Percentiles rank a stretch among this genome's conserved stretches.
Conservation (phyloP, 306 rosid genomes). For the Cicer judaicum region DNA sequence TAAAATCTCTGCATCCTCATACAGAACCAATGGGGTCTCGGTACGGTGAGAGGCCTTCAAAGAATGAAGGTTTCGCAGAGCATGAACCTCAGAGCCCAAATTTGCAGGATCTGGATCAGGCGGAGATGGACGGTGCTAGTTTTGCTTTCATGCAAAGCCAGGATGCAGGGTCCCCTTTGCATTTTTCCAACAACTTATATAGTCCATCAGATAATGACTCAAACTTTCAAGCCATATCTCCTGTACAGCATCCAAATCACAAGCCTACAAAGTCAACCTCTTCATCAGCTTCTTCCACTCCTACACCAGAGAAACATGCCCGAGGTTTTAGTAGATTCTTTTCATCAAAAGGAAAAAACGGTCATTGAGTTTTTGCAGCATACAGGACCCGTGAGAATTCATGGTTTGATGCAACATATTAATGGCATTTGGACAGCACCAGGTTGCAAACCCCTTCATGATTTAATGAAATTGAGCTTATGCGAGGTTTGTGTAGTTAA, state of each 20-base stretch:
- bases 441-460: constrained; percentile 38
- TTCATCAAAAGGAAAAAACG: constrained; percentile 78
- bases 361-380: constrained; percentile 60
- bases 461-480: constrained; percentile 33
- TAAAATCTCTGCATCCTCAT: constrained; percentile 77
- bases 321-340: constrained; percentile 94
- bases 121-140: constrained; percentile 59
- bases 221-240: constrained; percentile 56
- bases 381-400: constrained; percentile 42
- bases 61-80: constrained; percentile 56
- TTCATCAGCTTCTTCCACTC: constrained; percentile 72
- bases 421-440: constrained; percentile 35
- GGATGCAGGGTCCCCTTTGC: constrained; percentile 70
- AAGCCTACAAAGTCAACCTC: constrained; percentile 72
- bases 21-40: constrained; percentile 64
- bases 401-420: constrained; percentile 12
- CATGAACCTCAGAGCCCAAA: constrained; percentile 62
- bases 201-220: constrained; percentile 75
- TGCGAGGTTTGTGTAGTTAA: constrained; percentile 44
- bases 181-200: constrained; percentile 53
- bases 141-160: constrained; percentile 54
- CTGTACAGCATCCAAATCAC: constrained; percentile 60
- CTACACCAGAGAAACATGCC: constrained; percentile 83
- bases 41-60: constrained; percentile 55
- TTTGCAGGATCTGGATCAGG: constrained; percentile 57